Evolutionary conservation across 2,329 filamentous ascomycete genomes (phyloP), one percentile per base, ranked within the genome.

Genomic region (Penicillium psychrosexuale): DNA sequence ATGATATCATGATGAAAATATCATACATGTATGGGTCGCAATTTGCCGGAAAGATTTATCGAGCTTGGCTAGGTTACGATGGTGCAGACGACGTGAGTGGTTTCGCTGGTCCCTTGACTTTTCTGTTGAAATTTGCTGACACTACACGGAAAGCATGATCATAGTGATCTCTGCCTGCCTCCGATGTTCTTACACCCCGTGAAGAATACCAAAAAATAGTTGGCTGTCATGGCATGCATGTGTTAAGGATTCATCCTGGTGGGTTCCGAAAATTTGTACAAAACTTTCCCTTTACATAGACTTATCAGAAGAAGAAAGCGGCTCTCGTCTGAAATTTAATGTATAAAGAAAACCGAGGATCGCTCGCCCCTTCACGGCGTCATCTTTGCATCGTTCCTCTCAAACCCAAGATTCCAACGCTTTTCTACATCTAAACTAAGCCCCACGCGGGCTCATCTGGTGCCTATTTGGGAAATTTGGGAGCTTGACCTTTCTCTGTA

Each of bases 21-120:
- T 46, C 49, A 5, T 57, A 45, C 15, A 57, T 57, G 50, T 59
- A 54, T 9, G 34, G 39, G 27, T 53, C 57, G 3, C 13, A 53
- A 4, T 50, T 53, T 34, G 6, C 56, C 0, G 56, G 43, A 40
- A 50, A 45, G 34, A 19, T 58, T 8, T 56, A 53, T 43, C 22
- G 53, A 33, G 46, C 48, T 13, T 58, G 56, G 56, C n/a, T 56
- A n/a, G 53, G 57, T 30, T 22, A 56, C 9, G 53, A 60, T 49
- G 27, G 17, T 8, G 38, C 24, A 5, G 27, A 38, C 40, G 27
- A 34, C 24, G 54, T 52, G 28, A 15, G 49, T 44, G 8, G 34
- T 3, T 11, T 22, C 22, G 17, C 7, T 28, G 22, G 22, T 24
- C 7, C 27, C 13, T 24, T 17, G 19, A 19, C 11, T 17, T 34